Evolutionary conservation across 2,329 filamentous ascomycete genomes (phyloP).

Genomic region (Aureobasidium sp.): DNA sequence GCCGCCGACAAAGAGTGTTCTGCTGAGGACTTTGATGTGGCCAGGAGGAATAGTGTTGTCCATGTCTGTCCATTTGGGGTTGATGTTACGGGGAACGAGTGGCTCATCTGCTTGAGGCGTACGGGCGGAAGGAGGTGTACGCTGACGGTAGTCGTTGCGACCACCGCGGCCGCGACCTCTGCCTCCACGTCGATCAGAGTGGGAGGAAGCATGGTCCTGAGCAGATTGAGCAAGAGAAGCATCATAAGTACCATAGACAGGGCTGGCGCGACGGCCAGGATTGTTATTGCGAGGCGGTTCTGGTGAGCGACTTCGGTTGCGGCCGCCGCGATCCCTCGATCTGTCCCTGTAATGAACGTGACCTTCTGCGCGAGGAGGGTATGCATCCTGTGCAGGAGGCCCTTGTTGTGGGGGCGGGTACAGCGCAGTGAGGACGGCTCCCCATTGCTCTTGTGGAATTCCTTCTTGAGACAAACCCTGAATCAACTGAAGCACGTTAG

Average conservation of each 20-base stretch:
- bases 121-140: conserved; percentile 52
- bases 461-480: conserved; percentile 70
- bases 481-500: conserved; percentile 67
- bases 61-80: conserved; percentile 68
- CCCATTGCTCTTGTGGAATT: conserved; percentile 70
- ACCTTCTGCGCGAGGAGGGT: conserved; percentile 12
- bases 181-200: conserved; percentile 36
- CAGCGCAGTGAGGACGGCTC: conserved; percentile 47
- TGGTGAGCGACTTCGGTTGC: conserved; percentile 65
- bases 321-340: conserved; percentile 51
- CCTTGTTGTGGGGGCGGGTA: conserved; percentile 24
- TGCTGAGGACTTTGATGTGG: conserved; percentile 84
- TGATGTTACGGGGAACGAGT: neutral
- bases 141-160: conserved; percentile 69
- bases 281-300: conserved; percentile 48
- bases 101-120: neutral
- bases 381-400: conserved; percentile 15
- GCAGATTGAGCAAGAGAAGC: conserved; percentile 31
- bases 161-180: conserved; percentile 43
- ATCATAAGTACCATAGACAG: conserved; percentile 66
- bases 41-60: conserved; percentile 68
- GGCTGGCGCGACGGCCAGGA: conserved; percentile 56
- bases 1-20: conserved; percentile 93
- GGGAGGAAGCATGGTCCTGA: conserved; percentile 16
- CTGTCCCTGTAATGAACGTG: conserved; percentile 15